phyloP scores from a whole-genome alignment of 352 stramenopile species.

The Pythium sukuiense region DNA sequence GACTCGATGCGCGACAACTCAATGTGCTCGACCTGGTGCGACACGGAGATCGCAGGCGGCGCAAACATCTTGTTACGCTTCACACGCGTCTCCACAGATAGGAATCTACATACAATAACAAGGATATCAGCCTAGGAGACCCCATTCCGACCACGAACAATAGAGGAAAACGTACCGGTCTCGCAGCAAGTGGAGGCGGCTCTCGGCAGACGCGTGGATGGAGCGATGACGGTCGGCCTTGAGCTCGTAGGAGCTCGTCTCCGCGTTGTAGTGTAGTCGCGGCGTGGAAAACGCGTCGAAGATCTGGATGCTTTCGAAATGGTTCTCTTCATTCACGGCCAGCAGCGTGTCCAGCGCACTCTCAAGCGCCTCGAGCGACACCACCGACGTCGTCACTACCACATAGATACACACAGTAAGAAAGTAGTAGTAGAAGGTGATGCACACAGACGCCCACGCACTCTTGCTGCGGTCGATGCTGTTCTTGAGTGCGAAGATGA shows the following conservation, averaged over 20 bases:
- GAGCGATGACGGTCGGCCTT: conserved; percentile 47
- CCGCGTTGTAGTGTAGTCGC: conserved; percentile 53
- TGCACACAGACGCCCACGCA: conserved; percentile 28
- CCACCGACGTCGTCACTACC: conserved; percentile 78
- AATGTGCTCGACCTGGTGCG: conserved; percentile 68
- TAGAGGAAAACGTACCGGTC: conserved; percentile 36
- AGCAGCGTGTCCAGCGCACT: conserved; percentile 82
- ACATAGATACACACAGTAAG: background rate
- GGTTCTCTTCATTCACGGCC: conserved; percentile 75
- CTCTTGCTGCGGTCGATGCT: conserved; percentile 88
- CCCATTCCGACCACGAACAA: background rate
- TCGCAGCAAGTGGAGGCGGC: conserved; percentile 64
- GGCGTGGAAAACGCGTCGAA: conserved; percentile 81
- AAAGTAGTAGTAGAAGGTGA: background rate
- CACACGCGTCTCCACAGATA: conserved; percentile 68
- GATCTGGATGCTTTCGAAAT: conserved; percentile 82
- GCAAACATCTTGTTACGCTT: conserved; percentile 86
- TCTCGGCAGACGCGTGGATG: conserved; percentile 59
- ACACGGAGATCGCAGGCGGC: conserved; percentile 51
- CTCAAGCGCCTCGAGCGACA: conserved; percentile 80
- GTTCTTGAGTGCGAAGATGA: conserved; percentile 88
- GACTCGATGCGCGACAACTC: conserved; percentile 89
- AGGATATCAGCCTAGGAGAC: too few species aligned
- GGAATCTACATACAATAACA: conserved; percentile 36
- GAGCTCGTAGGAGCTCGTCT: conserved; percentile 80